Conservation (phyloP, 192 early-diverging fungal species). For the Linnemannia exigua region DNA sequence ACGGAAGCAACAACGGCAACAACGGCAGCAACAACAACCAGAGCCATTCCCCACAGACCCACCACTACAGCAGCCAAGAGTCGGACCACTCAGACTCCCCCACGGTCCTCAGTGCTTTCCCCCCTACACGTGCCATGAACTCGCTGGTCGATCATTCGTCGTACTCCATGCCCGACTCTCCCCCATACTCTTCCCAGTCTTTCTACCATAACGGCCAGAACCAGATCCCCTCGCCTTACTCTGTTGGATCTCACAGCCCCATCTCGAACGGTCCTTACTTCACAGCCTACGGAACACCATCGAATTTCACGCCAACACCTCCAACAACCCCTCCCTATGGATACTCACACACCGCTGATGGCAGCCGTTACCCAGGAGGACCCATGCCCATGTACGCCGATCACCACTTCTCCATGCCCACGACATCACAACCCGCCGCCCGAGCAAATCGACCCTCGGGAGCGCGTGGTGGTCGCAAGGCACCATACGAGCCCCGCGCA, state of each 20-base stretch:
- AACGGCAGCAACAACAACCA: slow-evolving; percentile 18
- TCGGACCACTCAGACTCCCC: slow-evolving; percentile 45
- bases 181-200: slow-evolving; percentile 18
- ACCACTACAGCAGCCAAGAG: slow-evolving; percentile 34
- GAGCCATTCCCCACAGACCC: slow-evolving; percentile 30
- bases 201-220: slow-evolving; percentile 37
- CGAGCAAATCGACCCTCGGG: slow-evolving; percentile 25
- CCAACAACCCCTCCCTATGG: slow-evolving; percentile 51
- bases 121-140: slow-evolving; percentile 30
- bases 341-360: slow-evolving; percentile 38
- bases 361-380: slow-evolving; percentile 24
- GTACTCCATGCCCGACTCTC: slow-evolving; percentile 23
- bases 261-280: slow-evolving; percentile 34
- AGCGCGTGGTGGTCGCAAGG: slow-evolving; percentile 17
- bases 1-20: neutral
- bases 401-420: slow-evolving; percentile 36
- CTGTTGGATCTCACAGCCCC: slow-evolving; percentile 42
- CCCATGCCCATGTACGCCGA: slow-evolving; percentile 29
- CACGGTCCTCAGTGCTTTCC: slow-evolving; percentile 36
- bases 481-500: slow-evolving; percentile 28
- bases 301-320: slow-evolving; percentile 30
- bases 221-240: slow-evolving; percentile 33
- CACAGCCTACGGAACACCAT: slow-evolving; percentile 18
- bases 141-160: slow-evolving; percentile 32
- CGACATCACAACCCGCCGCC: slow-evolving; percentile 22